phyloP scores from a whole-genome alignment of 495 filamentous ascomycete genomes.

The Tuber calosporum region DNA sequence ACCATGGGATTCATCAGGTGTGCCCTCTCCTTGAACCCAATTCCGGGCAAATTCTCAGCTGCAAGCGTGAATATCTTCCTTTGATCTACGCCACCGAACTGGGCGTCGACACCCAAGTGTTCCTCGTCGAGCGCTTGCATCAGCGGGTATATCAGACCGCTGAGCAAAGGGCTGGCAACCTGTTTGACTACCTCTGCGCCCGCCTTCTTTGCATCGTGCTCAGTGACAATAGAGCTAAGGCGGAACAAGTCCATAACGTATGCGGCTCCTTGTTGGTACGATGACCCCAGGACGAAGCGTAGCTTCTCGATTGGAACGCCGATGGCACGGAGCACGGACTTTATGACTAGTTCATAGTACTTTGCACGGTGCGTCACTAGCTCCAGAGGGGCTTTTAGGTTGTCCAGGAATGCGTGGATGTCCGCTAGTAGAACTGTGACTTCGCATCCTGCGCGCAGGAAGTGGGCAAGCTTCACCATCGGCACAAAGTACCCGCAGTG shows the following conservation, averaged over 20 bases:
- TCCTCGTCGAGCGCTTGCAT: conserved; percentile 91
- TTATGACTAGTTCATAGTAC: conserved; percentile 65
- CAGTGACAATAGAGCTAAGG: conserved; percentile 52
- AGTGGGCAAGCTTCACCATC: conserved; percentile 80
- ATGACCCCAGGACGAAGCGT: conserved; percentile 73
- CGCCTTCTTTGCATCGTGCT: conserved; percentile 72
- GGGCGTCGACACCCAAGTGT: conserved; percentile 73
- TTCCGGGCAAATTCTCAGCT: conserved; percentile 62
- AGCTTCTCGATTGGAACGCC: conserved; percentile 71
- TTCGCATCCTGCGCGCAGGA: conserved; percentile 74
- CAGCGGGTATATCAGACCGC: conserved; percentile 76
- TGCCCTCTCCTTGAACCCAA: conserved; percentile 67
- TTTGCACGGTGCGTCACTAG: conserved; percentile 70
- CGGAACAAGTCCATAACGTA: conserved; percentile 75
- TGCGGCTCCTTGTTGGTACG: conserved; percentile 64
- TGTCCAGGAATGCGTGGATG: conserved; percentile 72
- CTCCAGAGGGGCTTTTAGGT: conserved; percentile 77
- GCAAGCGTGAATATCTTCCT: conserved; percentile 82
- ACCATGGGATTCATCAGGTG: conserved; percentile 92
- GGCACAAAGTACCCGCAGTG: conserved; percentile 81
- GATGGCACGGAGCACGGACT: conserved; percentile 58
- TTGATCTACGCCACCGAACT: conserved; percentile 78
- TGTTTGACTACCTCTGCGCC: conserved; percentile 94
- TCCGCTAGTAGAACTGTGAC: conserved; percentile 78
- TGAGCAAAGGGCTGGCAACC: conserved; percentile 62